Evolutionary conservation across 305 asterid species (phyloP).

Genomic region (Rubia occidens): DNA sequence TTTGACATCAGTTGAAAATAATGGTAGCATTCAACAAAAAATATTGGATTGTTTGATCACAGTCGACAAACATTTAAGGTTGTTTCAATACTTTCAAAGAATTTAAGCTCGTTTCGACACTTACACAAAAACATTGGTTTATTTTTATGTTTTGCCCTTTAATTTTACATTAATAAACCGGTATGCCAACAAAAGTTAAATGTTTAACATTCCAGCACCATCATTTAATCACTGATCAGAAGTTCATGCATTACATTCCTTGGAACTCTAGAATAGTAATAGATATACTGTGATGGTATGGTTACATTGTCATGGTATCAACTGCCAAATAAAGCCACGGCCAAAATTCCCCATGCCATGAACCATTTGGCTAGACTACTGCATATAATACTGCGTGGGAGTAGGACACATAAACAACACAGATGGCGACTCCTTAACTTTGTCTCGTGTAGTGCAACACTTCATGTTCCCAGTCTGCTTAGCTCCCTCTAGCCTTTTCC

Average conservation of each 20-base stretch:
- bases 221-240: background rate
- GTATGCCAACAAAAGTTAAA: background rate
- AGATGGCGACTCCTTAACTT: background rate
- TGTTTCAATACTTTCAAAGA: no score
- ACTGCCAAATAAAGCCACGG: background rate
- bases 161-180: background rate
- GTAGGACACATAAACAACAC: background rate
- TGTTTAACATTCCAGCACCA: background rate
- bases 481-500: constrained; percentile 63
- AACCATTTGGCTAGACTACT: background rate
- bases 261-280: background rate
- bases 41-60: no score
- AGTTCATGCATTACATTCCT: background rate
- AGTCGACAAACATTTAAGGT: no score
- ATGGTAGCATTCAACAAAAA: no score
- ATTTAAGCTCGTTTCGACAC: no score
- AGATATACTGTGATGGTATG: background rate
- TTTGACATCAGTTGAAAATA: no score
- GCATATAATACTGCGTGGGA: background rate
- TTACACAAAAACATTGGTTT: no score
- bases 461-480: background rate
- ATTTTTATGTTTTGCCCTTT: background rate
- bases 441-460: background rate
- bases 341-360: background rate
- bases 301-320: background rate